Evolutionary conservation across 1,284 basidiomycete genomes (phyloP).

Genomic region (Papiliotrema nemorosa): DNA sequence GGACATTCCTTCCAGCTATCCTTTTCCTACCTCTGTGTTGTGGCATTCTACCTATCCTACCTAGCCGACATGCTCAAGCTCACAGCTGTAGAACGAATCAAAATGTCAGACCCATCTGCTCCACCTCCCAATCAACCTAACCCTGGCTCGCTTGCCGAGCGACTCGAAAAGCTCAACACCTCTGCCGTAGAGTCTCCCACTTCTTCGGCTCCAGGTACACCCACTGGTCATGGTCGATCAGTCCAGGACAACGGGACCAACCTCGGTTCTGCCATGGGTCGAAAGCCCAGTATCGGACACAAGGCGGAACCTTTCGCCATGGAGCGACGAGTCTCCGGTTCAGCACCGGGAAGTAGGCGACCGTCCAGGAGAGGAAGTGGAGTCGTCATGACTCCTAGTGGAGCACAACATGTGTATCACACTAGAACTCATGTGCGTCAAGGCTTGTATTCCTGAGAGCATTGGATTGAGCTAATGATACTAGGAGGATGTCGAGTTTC

Average conservation of each 20-base stretch:
- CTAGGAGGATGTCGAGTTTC: slow-evolving; percentile 47
- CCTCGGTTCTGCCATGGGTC: slow-evolving; percentile 30
- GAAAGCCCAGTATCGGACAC: slow-evolving; percentile 27
- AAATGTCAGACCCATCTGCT: slow-evolving; percentile 1
- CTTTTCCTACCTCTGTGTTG: background rate
- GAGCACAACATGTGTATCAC: slow-evolving; percentile 71
- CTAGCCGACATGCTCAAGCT: background rate
- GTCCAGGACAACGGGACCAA: slow-evolving; percentile 46
- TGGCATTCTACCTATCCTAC: too few species aligned
- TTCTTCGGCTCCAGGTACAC: slow-evolving; percentile 3
- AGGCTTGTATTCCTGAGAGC: background rate
- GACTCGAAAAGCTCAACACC: slow-evolving; percentile 4
- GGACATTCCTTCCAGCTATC: background rate
- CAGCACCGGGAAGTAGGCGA: slow-evolving; percentile 11
- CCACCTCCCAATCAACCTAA: background rate
- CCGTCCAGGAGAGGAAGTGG: slow-evolving; percentile 51
- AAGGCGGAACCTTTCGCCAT: slow-evolving; percentile 11
- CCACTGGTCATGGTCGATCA: slow-evolving; percentile 4
- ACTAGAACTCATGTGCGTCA: slow-evolving; percentile 45
- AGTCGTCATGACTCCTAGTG: slow-evolving; percentile 64
- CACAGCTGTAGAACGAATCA: background rate
- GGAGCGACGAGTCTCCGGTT: slow-evolving; percentile 15
- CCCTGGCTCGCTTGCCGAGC: slow-evolving; percentile 3
- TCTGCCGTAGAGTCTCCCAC: slow-evolving; percentile 1
- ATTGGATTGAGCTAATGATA: slow-evolving; percentile 3